Base-by-base conservation (phyloP, 2,329 filamentous ascomycete genomes). In the Balansia obtecta region DNA sequence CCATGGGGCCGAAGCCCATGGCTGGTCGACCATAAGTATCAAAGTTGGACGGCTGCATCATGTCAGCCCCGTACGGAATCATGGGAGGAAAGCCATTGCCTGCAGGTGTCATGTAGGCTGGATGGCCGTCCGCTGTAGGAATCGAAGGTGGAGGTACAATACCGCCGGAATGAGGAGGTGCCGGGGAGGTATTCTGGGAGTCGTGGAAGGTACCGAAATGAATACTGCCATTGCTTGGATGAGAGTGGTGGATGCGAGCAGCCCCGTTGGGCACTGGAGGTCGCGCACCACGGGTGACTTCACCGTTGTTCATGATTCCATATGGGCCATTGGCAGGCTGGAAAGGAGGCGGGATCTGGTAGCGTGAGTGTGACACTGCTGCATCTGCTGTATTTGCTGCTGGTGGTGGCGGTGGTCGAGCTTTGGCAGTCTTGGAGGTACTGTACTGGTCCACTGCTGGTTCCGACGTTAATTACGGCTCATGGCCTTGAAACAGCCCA, bases 151-250 rank as follows among this genome's bases (percentile, higher is more conserved):
- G 75, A 46, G 72, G 71, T 44, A 71, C 71, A 48, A 74, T 71
- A 50, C 67, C 70, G 34, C 68, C 70, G 13, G 71, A n/a, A n/a
- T n/a, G 68, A 48, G 75, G 76, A 41, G 72, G 72, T 18, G 68
- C 75, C 1, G 80, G 80, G 5, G 80, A 83, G 1, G 79, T 76
- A 49, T 70, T 74, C 57, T 76, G 74, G 12, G 80, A 82, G 16
- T 71, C 73, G 33, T 72, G 65, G 53, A 77, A 75, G 7, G 68
- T 69, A 34, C 76, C 76, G 57, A 82, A 81, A 54, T 80, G 70
- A 48, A 81, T 65, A 60, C 73, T 80, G 38, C 75, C 71, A 52
- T 73, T 73, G 60, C 75, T 81, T 13, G 70, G 71, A 49, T 76
- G 77, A 40, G 71, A 62, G 48, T 78, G 74, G 55, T 80, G 75